Evolutionary conservation across 2,329 filamentous ascomycete species (phyloP).

Genomic region (Salinomyces thailandicus): DNA sequence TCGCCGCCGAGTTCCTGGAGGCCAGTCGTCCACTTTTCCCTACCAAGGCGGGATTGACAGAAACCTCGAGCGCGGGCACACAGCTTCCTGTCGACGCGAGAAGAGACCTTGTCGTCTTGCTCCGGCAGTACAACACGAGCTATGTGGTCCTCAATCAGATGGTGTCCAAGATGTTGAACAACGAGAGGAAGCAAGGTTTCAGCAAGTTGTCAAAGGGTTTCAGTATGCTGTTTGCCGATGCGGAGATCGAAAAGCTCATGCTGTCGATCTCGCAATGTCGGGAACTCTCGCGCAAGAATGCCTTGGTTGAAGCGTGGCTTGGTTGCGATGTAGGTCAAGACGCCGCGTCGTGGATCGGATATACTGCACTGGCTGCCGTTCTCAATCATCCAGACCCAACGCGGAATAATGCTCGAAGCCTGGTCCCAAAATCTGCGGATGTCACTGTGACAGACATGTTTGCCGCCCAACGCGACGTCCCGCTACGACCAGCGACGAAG

Average conservation of each 20-base stretch:
- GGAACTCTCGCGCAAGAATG: conserved; percentile 48
- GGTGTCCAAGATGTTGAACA: conserved; percentile 50
- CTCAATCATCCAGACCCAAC: conserved; percentile 42
- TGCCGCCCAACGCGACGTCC: not conserved
- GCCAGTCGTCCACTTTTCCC: conserved; percentile 56
- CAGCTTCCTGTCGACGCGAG: conserved; percentile 51
- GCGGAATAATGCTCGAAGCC: conserved; percentile 9
- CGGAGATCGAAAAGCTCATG: conserved; percentile 51
- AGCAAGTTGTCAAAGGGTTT: conserved; percentile 51
- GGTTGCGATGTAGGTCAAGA: conserved; percentile 35
- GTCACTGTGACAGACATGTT: not conserved
- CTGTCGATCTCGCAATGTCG: conserved; percentile 47
- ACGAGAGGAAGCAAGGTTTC: conserved; percentile 51
- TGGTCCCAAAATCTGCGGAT: not conserved
- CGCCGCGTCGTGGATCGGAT: conserved; percentile 33
- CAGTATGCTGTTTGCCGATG: conserved; percentile 53
- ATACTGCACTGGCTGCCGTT: conserved; percentile 55
- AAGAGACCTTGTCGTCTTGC: conserved; percentile 54
- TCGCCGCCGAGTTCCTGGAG: conserved; percentile 58
- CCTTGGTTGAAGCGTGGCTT: conserved; percentile 48
- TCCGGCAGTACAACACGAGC: conserved; percentile 50
- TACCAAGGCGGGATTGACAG: conserved; percentile 52
- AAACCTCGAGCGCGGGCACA: conserved; percentile 36
- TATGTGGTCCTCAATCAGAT: conserved; percentile 55
- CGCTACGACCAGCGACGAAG: not conserved